Conservation (phyloP, 768 basidiomycete species). For the Fomitopsis serialis region DNA sequence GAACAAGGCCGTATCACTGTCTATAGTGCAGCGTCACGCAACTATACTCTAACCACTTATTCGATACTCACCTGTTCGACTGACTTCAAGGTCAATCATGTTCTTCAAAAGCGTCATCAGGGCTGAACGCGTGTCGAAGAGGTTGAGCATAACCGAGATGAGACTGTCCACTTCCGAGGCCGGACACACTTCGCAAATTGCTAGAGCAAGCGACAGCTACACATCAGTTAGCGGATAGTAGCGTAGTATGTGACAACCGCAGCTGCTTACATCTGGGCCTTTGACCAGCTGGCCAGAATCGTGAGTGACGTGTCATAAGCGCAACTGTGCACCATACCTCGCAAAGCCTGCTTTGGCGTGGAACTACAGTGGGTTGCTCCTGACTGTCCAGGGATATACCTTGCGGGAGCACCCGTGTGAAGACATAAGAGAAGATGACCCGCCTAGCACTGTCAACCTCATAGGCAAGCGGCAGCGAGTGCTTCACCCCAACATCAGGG, state of each 20-base stretch:
- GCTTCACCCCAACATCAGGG: slow-evolving; percentile 84
- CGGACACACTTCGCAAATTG: slow-evolving; percentile 85
- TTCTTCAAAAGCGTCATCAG: slow-evolving; percentile 72
- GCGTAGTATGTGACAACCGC: background rate
- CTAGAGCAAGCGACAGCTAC: slow-evolving; percentile 74
- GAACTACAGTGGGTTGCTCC: slow-evolving; percentile 30
- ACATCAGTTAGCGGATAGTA: background rate
- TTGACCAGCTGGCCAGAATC: slow-evolving; percentile 51
- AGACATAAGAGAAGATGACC: slow-evolving; percentile 79
- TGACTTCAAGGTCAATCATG: slow-evolving; percentile 83
- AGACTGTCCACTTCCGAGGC: slow-evolving; percentile 76
- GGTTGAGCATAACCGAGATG: slow-evolving; percentile 77
- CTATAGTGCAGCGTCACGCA: slow-evolving; percentile 32
- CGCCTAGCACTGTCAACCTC: slow-evolving; percentile 65
- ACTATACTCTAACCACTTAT: background rate
- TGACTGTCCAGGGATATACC: slow-evolving; percentile 73
- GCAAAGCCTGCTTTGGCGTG: slow-evolving; percentile 26
- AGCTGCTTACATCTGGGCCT: slow-evolving; percentile 57
- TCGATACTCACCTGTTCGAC: slow-evolving; percentile 54
- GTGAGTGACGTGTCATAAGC: background rate
- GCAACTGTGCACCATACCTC: slow-evolving; percentile 22
- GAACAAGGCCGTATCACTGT: slow-evolving; percentile 77
- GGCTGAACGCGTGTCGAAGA: slow-evolving; percentile 75
- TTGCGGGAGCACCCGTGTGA: slow-evolving; percentile 73
- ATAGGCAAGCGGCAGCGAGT: slow-evolving; percentile 77